Conservation (phyloP, 495 filamentous ascomycete genomes). For the Penicillium robsamsonii region DNA sequence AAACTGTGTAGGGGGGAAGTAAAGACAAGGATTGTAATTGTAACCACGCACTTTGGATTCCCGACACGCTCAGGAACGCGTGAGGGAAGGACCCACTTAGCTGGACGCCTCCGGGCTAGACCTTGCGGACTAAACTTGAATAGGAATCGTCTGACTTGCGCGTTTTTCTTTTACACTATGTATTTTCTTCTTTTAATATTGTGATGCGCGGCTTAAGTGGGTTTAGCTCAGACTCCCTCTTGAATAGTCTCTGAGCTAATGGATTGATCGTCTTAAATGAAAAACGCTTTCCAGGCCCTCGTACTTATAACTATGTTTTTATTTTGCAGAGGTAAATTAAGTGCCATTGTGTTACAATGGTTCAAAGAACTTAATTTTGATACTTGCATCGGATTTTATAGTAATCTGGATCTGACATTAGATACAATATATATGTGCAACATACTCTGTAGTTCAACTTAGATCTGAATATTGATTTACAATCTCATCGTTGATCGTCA, state of each 20-base stretch:
- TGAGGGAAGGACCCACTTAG: conserved; percentile 13
- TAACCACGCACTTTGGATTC: conserved; percentile 25
- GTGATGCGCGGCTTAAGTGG: conserved; percentile 26
- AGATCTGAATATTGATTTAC: neutral
- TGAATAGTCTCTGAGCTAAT: conserved; percentile 2
- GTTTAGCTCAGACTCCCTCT: neutral
- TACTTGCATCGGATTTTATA: neutral
- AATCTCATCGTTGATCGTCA: neutral
- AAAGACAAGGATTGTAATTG: neutral
- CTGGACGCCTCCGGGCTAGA: conserved; percentile 29
- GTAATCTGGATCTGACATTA: neutral
- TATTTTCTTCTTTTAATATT: conserved; percentile 22
- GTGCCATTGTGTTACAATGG: neutral
- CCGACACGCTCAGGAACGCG: conserved; percentile 29
- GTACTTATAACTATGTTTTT: neutral
- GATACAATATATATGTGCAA: neutral
- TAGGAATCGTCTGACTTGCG: neutral
- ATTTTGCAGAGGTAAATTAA: neutral
- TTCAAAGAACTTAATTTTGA: neutral
- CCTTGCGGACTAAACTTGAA: conserved; percentile 28
- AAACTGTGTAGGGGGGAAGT: neutral
- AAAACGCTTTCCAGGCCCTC: neutral
- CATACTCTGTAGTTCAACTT: neutral
- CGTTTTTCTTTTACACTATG: neutral
- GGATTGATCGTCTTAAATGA: conserved; percentile 1